Evolutionary conservation across 306 rosid genomes (phyloP).

Genomic region (Dryas octopetala): DNA sequence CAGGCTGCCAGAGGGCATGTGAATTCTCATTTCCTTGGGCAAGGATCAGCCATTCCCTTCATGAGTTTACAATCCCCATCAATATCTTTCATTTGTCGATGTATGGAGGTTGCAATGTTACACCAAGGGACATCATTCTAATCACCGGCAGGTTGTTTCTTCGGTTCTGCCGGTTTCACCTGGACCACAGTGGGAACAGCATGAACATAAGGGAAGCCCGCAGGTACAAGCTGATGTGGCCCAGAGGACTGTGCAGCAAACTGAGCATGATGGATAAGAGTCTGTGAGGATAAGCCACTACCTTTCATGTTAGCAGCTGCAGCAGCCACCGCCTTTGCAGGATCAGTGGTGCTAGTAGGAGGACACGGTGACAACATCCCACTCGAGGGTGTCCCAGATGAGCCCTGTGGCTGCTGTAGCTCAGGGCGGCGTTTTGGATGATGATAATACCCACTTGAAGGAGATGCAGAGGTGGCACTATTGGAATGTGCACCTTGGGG

Average conservation of each 20-base stretch:
- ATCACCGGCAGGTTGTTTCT: conserved; percentile 97
- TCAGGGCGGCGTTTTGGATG: conserved; percentile 59
- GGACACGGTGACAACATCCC: conserved; percentile 58
- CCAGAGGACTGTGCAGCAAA: conserved; percentile 60
- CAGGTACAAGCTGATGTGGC: conserved; percentile 57
- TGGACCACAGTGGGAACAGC: conserved; percentile 67
- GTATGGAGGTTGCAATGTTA: conserved; percentile 27
- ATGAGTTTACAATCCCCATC: conserved; percentile 32
- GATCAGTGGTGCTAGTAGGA: conserved; percentile 42
- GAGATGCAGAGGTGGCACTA: conserved; percentile 48
- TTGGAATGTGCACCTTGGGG: conserved; percentile 57
- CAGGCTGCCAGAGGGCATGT: conserved; percentile 33
- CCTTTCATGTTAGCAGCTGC: conserved; percentile 56
- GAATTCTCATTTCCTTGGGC: conserved; percentile 23
- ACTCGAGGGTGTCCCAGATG: conserved; percentile 54
- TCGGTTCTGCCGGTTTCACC: conserved; percentile 88
- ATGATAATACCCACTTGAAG: conserved; percentile 51
- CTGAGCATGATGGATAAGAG: conserved; percentile 67
- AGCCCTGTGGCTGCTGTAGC: conserved; percentile 54
- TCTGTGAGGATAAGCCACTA: conserved; percentile 48
- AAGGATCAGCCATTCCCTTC: conserved; percentile 27
- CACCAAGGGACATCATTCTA: conserved; percentile 38
- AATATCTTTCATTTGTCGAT: neutral
- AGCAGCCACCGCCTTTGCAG: conserved; percentile 48
- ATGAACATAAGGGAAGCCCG: conserved; percentile 62